Percentiles rank a stretch among this genome's conserved stretches.
phyloP scores from a whole-genome alignment of 1,284 basidiomycete genomes.

The Microbotryum violaceum region DNA sequence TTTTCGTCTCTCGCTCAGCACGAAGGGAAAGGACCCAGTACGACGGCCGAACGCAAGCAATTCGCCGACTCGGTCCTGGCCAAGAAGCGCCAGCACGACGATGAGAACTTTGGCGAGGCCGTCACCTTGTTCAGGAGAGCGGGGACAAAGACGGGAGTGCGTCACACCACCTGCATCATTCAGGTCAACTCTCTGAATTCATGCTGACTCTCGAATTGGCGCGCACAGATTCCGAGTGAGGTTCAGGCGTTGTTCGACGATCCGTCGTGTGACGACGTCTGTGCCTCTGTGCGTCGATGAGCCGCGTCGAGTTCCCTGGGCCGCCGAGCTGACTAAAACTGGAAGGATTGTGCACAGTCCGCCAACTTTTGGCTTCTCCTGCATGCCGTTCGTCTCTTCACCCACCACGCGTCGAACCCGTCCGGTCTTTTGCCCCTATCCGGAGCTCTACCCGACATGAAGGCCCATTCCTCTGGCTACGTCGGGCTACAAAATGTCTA shows the following conservation, averaged over 20 bases:
- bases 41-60: constrained; percentile 60
- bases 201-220: not conserved
- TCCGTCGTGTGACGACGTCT: constrained; percentile 46
- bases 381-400: constrained; percentile 58
- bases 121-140: constrained; percentile 45
- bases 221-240: constrained; percentile 55
- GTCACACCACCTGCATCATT: constrained; percentile 43
- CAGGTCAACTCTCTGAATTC: not conserved
- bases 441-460: constrained; percentile 86
- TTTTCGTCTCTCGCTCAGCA: constrained; percentile 47
- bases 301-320: no score
- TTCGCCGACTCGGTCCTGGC: constrained; percentile 62
- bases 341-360: constrained; percentile 37
- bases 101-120: constrained; percentile 95
- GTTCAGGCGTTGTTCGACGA: constrained; percentile 60
- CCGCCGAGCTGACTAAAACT: no score
- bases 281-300: constrained; percentile 38
- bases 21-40: constrained; percentile 55
- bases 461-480: constrained; percentile 76
- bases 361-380: constrained; percentile 80
- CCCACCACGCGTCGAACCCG: constrained; percentile 48
- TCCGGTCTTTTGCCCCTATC: constrained; percentile 52
- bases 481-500: constrained; percentile 71
- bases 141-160: constrained; percentile 60
- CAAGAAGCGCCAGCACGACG: constrained; percentile 64